Evolutionary conservation across 495 filamentous ascomycete species (phyloP), one percentile per base, ranked within the genome.

Genomic region (Astrothelium macrocarpum): DNA sequence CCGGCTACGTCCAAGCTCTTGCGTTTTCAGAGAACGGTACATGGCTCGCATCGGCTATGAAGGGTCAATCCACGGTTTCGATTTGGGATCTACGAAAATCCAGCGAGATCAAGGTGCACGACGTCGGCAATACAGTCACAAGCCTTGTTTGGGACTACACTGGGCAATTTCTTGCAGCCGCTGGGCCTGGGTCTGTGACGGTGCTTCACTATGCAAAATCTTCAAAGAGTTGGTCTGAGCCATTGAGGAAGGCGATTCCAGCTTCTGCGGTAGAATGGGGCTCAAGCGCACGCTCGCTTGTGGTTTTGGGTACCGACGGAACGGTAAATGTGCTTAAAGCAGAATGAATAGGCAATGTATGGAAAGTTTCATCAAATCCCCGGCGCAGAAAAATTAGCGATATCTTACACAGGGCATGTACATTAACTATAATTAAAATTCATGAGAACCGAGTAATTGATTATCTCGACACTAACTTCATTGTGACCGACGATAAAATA

Each of bases 11-110:
- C 32, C 83, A 86, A 68, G 81, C 83, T 32, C 75, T 98, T 7
- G 79, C 84, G 67, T 98, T 98, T 78, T 97, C 92, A 0, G 95
- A 98, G 74, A 98, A 97, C 66, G 94, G 94, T n/a, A 93, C 87
- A 65, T 97, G 90, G 87, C 84, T 98, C 66, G 94, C 95, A 11
- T 84, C 89, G 0, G 84, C 85, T 18, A 82, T 82, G 26, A 84
- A 87, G 68, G 85, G 85, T 25, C 87, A 88, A 58, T 88, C 85
- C 9, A 86, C 79, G 20, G 85, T 96, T 60, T 85, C 86, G 9
- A 85, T 98, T 64, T 97, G 91, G 80, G 92, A 97, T 75, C 80
- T 98, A 45, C 88, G 94, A 63, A 96, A 90, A 74, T 84, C 86
- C 34, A 84, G 85, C 53, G 78, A 83, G 67, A 83, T 84, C 66